Percentiles rank a stretch among this genome's conserved stretches.
phyloP scores from a whole-genome alignment of 352 stramenopile species.

The Phytophthora pistaciae region DNA sequence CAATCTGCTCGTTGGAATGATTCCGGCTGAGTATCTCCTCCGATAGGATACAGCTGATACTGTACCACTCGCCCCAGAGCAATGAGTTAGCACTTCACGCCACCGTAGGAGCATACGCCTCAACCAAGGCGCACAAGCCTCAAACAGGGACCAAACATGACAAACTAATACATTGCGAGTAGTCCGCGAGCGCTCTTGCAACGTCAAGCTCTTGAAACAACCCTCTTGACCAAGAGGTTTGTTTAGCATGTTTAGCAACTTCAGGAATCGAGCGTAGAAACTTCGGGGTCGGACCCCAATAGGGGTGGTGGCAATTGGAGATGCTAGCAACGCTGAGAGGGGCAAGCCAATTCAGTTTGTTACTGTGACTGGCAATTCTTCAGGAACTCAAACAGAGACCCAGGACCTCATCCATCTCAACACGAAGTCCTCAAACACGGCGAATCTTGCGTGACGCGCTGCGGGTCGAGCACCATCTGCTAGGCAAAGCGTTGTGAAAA shows the following conservation, averaged over 20 bases:
- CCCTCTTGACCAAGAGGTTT: no score
- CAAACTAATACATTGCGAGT: not conserved
- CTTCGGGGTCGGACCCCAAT: not conserved
- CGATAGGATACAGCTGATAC: constrained; percentile 13
- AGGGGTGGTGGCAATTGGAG: not conserved
- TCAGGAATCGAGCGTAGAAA: not conserved
- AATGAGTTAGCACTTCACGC: not conserved
- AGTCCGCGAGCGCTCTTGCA: not conserved
- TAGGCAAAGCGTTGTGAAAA: constrained; percentile 19
- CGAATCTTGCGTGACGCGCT: constrained; percentile 16
- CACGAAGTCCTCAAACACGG: constrained; percentile 22
- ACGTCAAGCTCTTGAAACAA: no score
- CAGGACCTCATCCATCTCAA: not conserved
- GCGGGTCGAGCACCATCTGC: constrained; percentile 21
- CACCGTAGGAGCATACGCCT: not conserved
- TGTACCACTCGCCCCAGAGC: no score
- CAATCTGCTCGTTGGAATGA: constrained; percentile 12
- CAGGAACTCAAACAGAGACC: not conserved
- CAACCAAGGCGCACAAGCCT: not conserved
- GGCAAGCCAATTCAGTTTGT: not conserved
- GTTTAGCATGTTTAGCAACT: not conserved
- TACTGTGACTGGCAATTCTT: not conserved
- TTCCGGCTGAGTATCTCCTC: constrained; percentile 29
- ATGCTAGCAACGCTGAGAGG: not conserved
- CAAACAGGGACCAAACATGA: not conserved